Conservation (phyloP, 2,329 filamentous ascomycete genomes). For the Colletotrichum sidae region DNA sequence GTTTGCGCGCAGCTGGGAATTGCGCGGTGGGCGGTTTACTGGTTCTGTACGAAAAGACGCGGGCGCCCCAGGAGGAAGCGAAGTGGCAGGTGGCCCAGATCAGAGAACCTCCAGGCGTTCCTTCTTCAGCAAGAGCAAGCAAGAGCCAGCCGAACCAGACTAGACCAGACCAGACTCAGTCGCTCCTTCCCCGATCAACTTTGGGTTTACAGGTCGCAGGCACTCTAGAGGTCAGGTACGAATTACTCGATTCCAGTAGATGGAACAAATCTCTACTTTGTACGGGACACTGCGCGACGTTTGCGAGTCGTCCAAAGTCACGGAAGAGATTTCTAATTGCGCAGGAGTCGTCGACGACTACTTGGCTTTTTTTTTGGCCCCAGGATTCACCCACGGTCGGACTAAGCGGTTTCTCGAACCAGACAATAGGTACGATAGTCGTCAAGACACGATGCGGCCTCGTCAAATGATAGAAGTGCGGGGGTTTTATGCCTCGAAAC, state of each 20-base stretch:
- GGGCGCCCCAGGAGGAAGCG: constrained; percentile 25
- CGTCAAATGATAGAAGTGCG: constrained; percentile 3
- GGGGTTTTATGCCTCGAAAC: constrained; percentile 15
- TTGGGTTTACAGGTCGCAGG: constrained; percentile 30
- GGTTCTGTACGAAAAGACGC: constrained; percentile 25
- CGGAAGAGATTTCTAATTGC: constrained; percentile 35
- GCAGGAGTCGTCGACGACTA: constrained; percentile 34
- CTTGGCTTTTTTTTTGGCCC: constrained; percentile 20
- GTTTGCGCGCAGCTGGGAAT: constrained; percentile 1
- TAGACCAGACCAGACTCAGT: constrained; percentile 8
- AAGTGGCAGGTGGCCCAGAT: not conserved
- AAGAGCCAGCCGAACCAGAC: not conserved
- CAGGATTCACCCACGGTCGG: constrained; percentile 33
- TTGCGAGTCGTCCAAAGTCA: constrained; percentile 35
- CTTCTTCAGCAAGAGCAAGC: constrained; percentile 16
- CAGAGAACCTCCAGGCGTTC: constrained; percentile 7
- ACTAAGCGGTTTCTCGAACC: constrained; percentile 15
- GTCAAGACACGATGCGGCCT: constrained; percentile 31
- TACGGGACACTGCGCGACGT: constrained; percentile 34
- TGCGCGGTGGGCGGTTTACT: constrained; percentile 31
- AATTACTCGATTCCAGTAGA: constrained; percentile 27
- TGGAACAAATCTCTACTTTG: constrained; percentile 34
- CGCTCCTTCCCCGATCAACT: constrained; percentile 29
- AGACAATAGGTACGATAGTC: constrained; percentile 23
- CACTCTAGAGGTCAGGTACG: constrained; percentile 30